Evolutionary conservation across 2,329 filamentous ascomycete genomes (phyloP).

Genomic region (Aspergillus melleus): DNA sequence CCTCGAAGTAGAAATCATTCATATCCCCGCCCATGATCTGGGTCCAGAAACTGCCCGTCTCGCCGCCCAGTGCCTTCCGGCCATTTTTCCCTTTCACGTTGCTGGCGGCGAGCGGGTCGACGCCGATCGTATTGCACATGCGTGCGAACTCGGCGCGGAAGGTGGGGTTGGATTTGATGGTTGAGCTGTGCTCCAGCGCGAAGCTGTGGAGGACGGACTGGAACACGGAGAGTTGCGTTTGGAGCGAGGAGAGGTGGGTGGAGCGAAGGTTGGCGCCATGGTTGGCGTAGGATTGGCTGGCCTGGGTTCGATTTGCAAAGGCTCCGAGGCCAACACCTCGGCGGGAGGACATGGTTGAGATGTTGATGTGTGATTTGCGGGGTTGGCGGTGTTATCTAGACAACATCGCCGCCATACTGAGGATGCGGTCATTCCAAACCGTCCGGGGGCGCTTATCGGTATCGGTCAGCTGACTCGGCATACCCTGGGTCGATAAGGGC

Average conservation of each 20-base stretch:
- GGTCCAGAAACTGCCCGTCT: conserved; percentile 76
- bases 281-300: conserved; percentile 83
- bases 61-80: conserved; percentile 43
- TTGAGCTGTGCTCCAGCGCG: conserved; percentile 88
- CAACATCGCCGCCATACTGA: too few species aligned
- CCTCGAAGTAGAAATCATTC: conserved; percentile 98
- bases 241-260: conserved; percentile 79
- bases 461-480: conserved; percentile 19
- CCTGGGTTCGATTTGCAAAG: conserved; percentile 81
- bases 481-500: conserved; percentile 20
- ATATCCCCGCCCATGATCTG: conserved; percentile 88
- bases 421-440: background rate
- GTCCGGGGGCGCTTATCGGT: conserved; percentile 12
- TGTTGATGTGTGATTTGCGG: background rate
- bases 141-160: conserved; percentile 97
- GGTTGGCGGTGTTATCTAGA: background rate
- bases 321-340: conserved; percentile 83
- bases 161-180: conserved; percentile 90
- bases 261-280: conserved; percentile 86
- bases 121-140: conserved; percentile 96
- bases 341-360: conserved; percentile 44
- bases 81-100: conserved; percentile 53
- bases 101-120: conserved; percentile 82
- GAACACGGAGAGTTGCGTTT: conserved; percentile 93
- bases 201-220: conserved; percentile 94